A percentile compares a stretch with the other conserved stretches of the same genome.
phyloP scores from a whole-genome alignment of 768 basidiomycete genomes.

The Ephemerocybe angulata region DNA sequence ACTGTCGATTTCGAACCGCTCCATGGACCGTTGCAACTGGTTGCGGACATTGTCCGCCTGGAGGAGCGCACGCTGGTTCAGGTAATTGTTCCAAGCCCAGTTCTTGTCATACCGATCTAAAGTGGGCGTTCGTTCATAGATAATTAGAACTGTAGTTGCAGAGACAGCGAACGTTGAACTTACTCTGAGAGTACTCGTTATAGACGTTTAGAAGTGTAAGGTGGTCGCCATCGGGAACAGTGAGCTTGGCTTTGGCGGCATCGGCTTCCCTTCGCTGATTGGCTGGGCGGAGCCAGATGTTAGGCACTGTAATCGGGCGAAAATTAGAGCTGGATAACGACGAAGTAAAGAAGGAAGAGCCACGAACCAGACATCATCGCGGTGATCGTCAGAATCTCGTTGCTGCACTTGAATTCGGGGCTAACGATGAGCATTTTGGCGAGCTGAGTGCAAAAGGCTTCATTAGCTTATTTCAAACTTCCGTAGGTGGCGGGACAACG shows the following conservation, averaged over 20 bases:
- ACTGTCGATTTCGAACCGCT: constrained; percentile 78
- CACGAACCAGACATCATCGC: constrained; percentile 89
- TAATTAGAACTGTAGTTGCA: background rate
- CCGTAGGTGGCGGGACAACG: constrained; percentile 13
- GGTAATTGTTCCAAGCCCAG: constrained; percentile 91
- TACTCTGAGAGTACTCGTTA: constrained; percentile 85
- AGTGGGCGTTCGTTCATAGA: background rate
- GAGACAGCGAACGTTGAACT: constrained; percentile 19
- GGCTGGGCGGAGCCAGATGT: constrained; percentile 90
- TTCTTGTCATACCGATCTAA: constrained; percentile 75
- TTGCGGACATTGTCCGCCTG: constrained; percentile 93
- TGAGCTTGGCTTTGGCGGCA: constrained; percentile 81
- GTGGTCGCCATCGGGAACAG: constrained; percentile 96
- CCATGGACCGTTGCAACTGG: constrained; percentile 89
- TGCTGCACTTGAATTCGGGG: constrained; percentile 93
- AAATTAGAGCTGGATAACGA: background rate
- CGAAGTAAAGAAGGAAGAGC: background rate
- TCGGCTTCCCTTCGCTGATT: constrained; percentile 90
- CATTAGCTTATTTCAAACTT: background rate
- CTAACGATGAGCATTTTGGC: constrained; percentile 93
- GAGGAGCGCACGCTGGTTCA: constrained; percentile 75
- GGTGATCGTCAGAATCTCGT: constrained; percentile 91
- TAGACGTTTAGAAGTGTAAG: constrained; percentile 92
- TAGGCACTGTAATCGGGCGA: constrained; percentile 57
- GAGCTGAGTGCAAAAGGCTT: constrained; percentile 46